Conservation (phyloP, 2,329 filamentous ascomycete genomes). For the Colletotrichum tamarilloi region DNA sequence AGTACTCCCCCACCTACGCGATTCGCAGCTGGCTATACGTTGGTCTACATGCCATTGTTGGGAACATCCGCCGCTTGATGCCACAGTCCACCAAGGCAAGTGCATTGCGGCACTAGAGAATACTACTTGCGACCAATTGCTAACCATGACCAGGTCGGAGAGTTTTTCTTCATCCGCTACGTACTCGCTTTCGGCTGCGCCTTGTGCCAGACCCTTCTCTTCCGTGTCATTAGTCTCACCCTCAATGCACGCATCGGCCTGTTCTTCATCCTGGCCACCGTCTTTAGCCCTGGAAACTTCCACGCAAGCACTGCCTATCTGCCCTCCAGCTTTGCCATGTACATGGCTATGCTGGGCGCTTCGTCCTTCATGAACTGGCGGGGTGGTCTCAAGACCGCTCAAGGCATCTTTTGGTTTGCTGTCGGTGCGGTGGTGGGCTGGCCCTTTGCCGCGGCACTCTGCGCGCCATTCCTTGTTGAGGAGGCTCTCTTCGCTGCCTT, state of each 20-base stretch:
- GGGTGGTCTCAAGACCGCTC: conserved; percentile 80
- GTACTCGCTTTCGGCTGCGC: conserved; percentile 81
- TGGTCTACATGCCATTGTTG: conserved; percentile 79
- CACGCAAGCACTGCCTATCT: conserved; percentile 89
- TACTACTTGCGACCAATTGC: background rate
- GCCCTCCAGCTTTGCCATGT: conserved; percentile 98
- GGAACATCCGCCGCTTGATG: conserved; percentile 73
- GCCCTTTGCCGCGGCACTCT: conserved; percentile 90
- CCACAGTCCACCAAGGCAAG: conserved; percentile 69
- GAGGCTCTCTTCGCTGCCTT: conserved; percentile 71
- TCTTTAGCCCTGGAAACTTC: conserved; percentile 91
- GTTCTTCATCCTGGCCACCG: conserved; percentile 81
- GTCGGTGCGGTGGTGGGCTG: conserved; percentile 88
- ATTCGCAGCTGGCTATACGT: conserved; percentile 97
- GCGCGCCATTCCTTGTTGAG: conserved; percentile 83
- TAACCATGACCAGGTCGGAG: conserved; percentile 58
- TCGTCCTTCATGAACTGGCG: conserved; percentile 92
- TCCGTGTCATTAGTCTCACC: conserved; percentile 78
- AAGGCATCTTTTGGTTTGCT: conserved; percentile 92
- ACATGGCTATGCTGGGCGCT: conserved; percentile 85
- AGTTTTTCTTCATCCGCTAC: conserved; percentile 91
- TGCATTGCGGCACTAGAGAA: no score
- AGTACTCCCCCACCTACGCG: conserved; percentile 94
- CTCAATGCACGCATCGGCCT: conserved; percentile 87
- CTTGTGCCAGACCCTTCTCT: conserved; percentile 84